These are phyloP conservation scores for Chimonanthus praecox DNA, from an alignment of 164 flowering plant species.

Conservation along the genomic window DNA sequence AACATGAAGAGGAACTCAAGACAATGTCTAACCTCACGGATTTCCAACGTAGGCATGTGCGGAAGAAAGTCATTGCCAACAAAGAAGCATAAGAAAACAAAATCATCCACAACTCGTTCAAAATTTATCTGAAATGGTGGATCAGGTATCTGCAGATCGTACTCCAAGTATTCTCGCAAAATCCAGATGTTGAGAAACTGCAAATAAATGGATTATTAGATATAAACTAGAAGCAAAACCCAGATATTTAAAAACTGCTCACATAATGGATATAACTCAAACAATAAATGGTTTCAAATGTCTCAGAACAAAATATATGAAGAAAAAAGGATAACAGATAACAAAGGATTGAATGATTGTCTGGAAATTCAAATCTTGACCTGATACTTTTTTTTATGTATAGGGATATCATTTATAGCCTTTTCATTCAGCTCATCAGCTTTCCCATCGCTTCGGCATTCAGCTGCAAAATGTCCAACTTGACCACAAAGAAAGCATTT, in stretches of 20 bases:
- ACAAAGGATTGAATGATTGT: not conserved
- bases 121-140: slow-evolving; percentile 71
- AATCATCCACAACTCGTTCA: slow-evolving; percentile 90
- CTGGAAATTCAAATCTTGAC: slow-evolving; percentile 25
- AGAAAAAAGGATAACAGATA: not conserved
- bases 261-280: not conserved
- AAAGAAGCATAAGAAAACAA: slow-evolving; percentile 94
- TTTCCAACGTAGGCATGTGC: slow-evolving; percentile 99
- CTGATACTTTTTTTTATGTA: slow-evolving; percentile 97
- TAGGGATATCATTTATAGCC: slow-evolving; percentile 54
- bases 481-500: slow-evolving; percentile 89
- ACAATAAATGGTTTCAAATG: not conserved
- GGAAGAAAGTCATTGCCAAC: slow-evolving; percentile 99
- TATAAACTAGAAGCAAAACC: not conserved
- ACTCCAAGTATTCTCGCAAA: slow-evolving; percentile 81
- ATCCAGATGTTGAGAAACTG: slow-evolving; percentile 97
- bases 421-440: slow-evolving; percentile 29
- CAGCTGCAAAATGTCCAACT: slow-evolving; percentile 92
- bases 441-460: slow-evolving; percentile 48
- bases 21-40: slow-evolving; percentile 69
- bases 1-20: too few relatives aligned
- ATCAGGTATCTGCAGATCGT: slow-evolving; percentile 69
- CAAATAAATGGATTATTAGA: slow-evolving; percentile 3
- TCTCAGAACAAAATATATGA: not conserved
- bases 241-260: not conserved